Base-by-base conservation (phyloP, 176 grass and related monocot genomes). In the Tillandsia leiboldiana region DNA sequence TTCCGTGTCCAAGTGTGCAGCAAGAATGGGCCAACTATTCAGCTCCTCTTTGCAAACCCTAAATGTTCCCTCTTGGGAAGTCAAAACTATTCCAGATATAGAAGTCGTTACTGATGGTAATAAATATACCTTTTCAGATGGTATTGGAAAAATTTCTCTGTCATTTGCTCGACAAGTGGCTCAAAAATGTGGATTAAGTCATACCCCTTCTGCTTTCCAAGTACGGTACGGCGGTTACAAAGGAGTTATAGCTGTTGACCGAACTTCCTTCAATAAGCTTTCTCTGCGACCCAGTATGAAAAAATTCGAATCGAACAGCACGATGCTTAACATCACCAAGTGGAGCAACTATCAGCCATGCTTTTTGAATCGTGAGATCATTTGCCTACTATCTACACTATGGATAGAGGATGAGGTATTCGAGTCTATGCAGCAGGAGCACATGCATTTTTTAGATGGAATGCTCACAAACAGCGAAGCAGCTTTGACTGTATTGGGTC, bases 11-110 rank as follows among this genome's bases (percentile, higher is more conserved):
- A 97, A 97, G 64, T 97, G 94, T 82, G 89, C 94, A 15, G 89
- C 94, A 73, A 87, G 89, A 87, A 92, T 97, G 94, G 94, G 94
- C 70, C 94, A 97, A 65, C 66, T 97, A 26, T 97, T 97, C 75
- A 97, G 89, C 75, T 92, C 89, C 57, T 97, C 94, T 2, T 80
- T 75, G 59, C 89, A 85, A 79, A 87, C 86, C 70, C 48, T 86
- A 51, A 69, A 97, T 63, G 70, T 93, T 24, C 10, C 51, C 51
- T 50, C 22, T 33, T 70, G 67, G 18, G 77, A 97, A 51, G 74
- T 87, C 3, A 65, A 87, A 76, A 79, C 77, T 58, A 87, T 97
- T 66, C 79, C 89, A 73, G 94, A 97, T 90, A 80, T 97, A 64
- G 89, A 90, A 83, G 76, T 87, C 53, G 85, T 75, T 74, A 84